phyloP scores from a whole-genome alignment of 2,329 filamentous ascomycete species.

The Pseudocercospora crystallina region DNA sequence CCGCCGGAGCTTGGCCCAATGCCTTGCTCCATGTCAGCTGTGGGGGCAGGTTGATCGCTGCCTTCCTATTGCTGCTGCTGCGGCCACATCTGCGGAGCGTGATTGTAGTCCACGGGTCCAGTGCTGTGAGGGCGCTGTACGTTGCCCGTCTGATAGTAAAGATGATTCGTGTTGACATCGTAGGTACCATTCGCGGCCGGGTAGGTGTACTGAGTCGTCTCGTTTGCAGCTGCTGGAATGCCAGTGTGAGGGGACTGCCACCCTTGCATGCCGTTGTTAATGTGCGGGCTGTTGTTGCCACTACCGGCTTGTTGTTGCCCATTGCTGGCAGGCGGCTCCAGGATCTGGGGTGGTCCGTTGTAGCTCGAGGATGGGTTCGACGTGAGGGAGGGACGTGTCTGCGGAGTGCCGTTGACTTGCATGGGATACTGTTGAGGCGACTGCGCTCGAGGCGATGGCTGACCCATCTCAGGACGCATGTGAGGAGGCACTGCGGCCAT shows the following conservation, averaged over 20 bases:
- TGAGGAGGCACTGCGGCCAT: slow-evolving; percentile 67
- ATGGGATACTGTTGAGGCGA: slow-evolving; percentile 60
- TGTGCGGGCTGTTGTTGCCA: slow-evolving; percentile 81
- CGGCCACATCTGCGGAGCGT: slow-evolving; percentile 58
- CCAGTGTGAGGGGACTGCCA: slow-evolving; percentile 84
- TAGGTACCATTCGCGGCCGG: slow-evolving; percentile 51
- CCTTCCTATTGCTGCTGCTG: slow-evolving; percentile 32
- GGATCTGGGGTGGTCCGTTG: slow-evolving; percentile 71
- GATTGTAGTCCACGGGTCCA: slow-evolving; percentile 61
- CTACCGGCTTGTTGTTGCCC: slow-evolving; percentile 74
- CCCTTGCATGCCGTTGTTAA: slow-evolving; percentile 63
- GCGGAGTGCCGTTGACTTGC: slow-evolving; percentile 50
- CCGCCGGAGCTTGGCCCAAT: too few species aligned
- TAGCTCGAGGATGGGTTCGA: slow-evolving; percentile 75
- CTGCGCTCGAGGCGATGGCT: slow-evolving; percentile 65
- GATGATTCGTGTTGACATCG: slow-evolving; percentile 63
- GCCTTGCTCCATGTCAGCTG: too few species aligned
- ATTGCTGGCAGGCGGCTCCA: slow-evolving; percentile 77
- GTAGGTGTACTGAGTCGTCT: slow-evolving; percentile 80
- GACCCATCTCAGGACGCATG: slow-evolving; percentile 68
- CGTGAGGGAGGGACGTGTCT: slow-evolving; percentile 63
- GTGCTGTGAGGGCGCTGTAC: slow-evolving; percentile 72
- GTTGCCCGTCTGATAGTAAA: slow-evolving; percentile 67
- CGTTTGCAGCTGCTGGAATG: slow-evolving; percentile 62
- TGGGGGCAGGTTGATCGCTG: background rate